phyloP scores from a whole-genome alignment of 75 land plant species.

The Sequoiadendron giganteum region DNA sequence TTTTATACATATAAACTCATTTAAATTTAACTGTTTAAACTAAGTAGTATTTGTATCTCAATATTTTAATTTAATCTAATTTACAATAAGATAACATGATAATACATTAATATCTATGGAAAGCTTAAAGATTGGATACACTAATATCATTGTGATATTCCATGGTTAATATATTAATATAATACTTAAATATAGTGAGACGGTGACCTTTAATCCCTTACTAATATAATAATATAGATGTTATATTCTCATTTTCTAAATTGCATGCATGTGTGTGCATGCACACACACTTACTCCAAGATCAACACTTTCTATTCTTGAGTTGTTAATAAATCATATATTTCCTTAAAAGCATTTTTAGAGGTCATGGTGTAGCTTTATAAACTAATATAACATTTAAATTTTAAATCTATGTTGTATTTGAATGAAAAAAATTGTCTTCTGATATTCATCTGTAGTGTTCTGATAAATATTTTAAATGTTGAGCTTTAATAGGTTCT shows the following conservation, averaged over 20 bases:
- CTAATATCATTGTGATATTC: neutral
- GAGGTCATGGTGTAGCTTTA: neutral
- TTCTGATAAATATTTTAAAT: neutral
- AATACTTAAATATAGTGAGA: too few species aligned
- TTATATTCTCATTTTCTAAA: neutral
- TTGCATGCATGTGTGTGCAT: neutral
- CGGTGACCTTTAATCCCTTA: neutral
- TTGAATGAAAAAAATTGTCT: neutral
- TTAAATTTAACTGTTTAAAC: too few species aligned
- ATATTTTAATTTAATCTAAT: too few species aligned
- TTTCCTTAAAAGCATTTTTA: neutral
- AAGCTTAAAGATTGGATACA: too few species aligned
- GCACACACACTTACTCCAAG: neutral
- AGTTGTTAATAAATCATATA: neutral
- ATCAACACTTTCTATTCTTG: neutral
- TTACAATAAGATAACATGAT: neutral
- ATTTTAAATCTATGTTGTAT: neutral
- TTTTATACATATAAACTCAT: too few species aligned
- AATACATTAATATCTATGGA: too few species aligned
- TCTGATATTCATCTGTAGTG: neutral
- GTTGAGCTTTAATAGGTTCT: neutral
- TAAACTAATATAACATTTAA: neutral
- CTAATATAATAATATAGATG: too few species aligned
- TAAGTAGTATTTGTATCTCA: too few species aligned
- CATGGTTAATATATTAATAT: neutral